Conservation (phyloP, 495 filamentous ascomycete genomes). For the Lentithecium fluviatile region DNA sequence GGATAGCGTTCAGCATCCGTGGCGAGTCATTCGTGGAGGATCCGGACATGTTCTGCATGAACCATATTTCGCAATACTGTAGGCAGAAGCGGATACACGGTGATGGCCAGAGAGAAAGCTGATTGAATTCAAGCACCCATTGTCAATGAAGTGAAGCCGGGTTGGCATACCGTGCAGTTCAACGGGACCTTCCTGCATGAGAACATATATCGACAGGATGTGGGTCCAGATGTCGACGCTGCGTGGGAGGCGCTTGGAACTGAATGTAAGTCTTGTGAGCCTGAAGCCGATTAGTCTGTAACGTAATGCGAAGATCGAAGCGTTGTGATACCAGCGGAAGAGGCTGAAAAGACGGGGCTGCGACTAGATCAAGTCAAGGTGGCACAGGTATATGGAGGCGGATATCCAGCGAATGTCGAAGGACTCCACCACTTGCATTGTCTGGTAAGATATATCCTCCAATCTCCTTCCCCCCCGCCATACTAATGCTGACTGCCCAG, state of each 20-base stretch:
- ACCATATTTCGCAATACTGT: constrained; percentile 31
- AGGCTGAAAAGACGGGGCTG: constrained; percentile 42
- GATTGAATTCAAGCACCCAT: constrained; percentile 40
- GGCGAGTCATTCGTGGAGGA: neutral
- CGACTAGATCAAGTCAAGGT: constrained; percentile 52
- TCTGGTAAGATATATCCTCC: constrained; percentile 40
- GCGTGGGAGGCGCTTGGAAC: constrained; percentile 58
- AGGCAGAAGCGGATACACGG: neutral
- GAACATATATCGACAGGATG: constrained; percentile 53
- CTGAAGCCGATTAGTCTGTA: constrained; percentile 49
- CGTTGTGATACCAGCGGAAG: constrained; percentile 13
- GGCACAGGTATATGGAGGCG: constrained; percentile 53
- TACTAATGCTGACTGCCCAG: constrained; percentile 29
- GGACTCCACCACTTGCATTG: constrained; percentile 61
- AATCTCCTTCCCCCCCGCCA: neutral
- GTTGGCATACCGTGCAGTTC: constrained; percentile 43
- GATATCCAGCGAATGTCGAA: constrained; percentile 56
- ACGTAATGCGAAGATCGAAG: constrained; percentile 47
- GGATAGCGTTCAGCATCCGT: constrained; percentile 1
- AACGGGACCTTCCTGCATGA: constrained; percentile 56
- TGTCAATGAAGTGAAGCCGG: constrained; percentile 40
- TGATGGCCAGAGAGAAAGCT: neutral
- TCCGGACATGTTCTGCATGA: constrained; percentile 25
- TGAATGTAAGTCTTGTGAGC: constrained; percentile 44
- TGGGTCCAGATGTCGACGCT: constrained; percentile 56